Base-by-base conservation (phyloP, 306 rosid species). In the Vicia sativa region DNA sequence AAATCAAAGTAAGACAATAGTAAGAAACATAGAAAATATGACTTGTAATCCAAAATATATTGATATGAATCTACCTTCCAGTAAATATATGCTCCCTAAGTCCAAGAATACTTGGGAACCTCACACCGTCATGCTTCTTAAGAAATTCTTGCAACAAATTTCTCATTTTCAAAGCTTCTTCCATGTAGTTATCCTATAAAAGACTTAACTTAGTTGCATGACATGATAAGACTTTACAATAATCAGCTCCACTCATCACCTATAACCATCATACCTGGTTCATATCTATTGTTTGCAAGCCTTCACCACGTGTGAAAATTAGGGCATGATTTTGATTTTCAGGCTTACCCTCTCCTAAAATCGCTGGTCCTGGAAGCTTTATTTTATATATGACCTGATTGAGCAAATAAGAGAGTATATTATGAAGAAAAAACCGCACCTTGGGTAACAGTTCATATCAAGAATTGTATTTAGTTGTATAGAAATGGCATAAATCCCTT, bases 241-340 rank as follows among this genome's bases (percentile, higher is more conserved):
- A 37, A 71, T 21, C 25, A 34, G 12, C 62, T 9, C 23, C 39
- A 72, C 31, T 23, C 12, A 25, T 16, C 58, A 19, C 58, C n/a
- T 10, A 48, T 11, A 62, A 79, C 9, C 28, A 54, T 15, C 48
- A 65, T 82, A 90, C 99, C 97, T 95, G 99, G 74, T 95, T 95
- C 99, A 95, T 95, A 68, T 95, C 97, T 74, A 95, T 95, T 14
- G 99, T 80, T 67, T 95, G 99, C 81, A 95, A 80, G 76, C 97
- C 99, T 77, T 95, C 99, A 9, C 99, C 99, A 49, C 99, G 96
- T n/a, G 95, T 80, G 74, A 95, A 95, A 71, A 95, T 88, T 67
- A 95, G 84, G 31, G 99, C 96, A 78, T 95, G 99, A 72, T 95
- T 95, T 83, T 95, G 97, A 89, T 90, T 95, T 79, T 95, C 99